Percentiles rank a stretch among this genome's conserved stretches.
These are phyloP conservation scores for Anthracocystis setariae DNA, from an alignment of 1,284 basidiomycete genomes.

Conservation along the genomic window DNA sequence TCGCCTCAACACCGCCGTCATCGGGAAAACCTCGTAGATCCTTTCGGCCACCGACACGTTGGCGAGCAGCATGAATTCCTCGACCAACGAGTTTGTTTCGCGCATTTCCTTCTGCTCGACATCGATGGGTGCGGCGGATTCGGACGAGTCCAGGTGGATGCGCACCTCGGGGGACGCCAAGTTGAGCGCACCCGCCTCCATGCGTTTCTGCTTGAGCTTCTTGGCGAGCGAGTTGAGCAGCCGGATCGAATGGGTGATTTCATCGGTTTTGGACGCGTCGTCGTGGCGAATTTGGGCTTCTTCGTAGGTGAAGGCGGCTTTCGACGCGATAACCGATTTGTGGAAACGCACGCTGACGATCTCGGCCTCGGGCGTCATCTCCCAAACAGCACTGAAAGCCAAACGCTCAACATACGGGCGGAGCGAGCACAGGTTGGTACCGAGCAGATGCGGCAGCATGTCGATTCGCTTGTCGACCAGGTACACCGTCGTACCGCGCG, in stretches of 20 bases:
- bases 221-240: constrained; percentile 87
- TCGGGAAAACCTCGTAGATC: constrained; percentile 94
- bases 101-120: constrained; percentile 93
- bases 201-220: constrained; percentile 85
- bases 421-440: constrained; percentile 95
- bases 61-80: constrained; percentile 98
- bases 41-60: constrained; percentile 92
- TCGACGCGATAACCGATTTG: constrained; percentile 96
- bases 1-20: constrained; percentile 92
- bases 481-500: constrained; percentile 96
- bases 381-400: constrained; percentile 97
- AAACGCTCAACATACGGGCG: constrained; percentile 91
- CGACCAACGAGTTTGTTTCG: constrained; percentile 96
- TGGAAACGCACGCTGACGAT: constrained; percentile 91
- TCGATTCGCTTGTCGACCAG: constrained; percentile 98
- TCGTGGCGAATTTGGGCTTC: constrained; percentile 95
- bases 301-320: constrained; percentile 96
- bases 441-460: constrained; percentile 93
- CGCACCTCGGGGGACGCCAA: constrained; percentile 98
- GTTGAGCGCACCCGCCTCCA: constrained; percentile 93
- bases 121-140: constrained; percentile 93
- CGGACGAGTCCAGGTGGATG: constrained; percentile 88
- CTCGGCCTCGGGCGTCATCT: constrained; percentile 75
- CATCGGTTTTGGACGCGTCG: constrained; percentile 80
- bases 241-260: constrained; percentile 86